Percentiles rank a stretch among this genome's conserved stretches.
phyloP scores from a whole-genome alignment of 208 protist genomes.

The Crithidia acanthocephali region DNA sequence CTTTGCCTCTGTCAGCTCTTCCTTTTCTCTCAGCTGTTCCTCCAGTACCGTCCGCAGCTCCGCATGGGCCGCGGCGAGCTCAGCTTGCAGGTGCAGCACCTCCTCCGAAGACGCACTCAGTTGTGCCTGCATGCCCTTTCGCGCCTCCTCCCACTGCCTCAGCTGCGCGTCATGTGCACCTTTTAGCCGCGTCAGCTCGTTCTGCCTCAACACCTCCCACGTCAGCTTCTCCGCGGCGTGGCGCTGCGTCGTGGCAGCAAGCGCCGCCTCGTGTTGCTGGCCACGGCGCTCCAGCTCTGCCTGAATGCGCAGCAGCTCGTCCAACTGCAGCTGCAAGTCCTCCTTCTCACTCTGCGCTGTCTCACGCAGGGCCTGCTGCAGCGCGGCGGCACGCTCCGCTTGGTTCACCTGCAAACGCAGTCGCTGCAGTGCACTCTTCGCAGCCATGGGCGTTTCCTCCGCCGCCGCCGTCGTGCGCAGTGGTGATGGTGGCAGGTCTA shows the following conservation, averaged over 20 bases:
- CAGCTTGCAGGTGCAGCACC: not conserved
- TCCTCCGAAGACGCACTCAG: not conserved
- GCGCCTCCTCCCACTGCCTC: not conserved
- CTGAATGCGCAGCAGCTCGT: conserved; percentile 26
- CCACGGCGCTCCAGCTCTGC: conserved; percentile 29
- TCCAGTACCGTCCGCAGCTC: conserved; percentile 8
- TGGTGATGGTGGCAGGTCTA: not conserved
- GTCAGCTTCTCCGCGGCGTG: conserved; percentile 6
- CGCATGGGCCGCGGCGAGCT: not conserved
- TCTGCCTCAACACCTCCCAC: conserved; percentile 13
- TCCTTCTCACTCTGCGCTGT: conserved; percentile 7
- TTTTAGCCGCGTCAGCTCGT: conserved; percentile 1
- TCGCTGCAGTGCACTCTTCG: not conserved
- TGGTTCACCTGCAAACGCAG: conserved; percentile 11
- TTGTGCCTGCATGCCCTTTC: not conserved
- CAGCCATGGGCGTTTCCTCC: not conserved
- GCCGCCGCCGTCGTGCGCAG: not conserved
- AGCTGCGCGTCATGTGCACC: not conserved
- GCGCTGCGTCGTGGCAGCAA: conserved; percentile 1
- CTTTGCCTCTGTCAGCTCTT: not conserved
- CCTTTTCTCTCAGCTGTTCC: not conserved
- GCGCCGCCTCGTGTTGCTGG: conserved; percentile 11
- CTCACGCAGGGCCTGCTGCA: not conserved
- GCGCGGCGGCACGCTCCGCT: not conserved
- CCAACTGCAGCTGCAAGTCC: conserved; percentile 19